Base-by-base conservation (phyloP, 371 early-diverging fungal species). In the Mycotypha africana region DNA sequence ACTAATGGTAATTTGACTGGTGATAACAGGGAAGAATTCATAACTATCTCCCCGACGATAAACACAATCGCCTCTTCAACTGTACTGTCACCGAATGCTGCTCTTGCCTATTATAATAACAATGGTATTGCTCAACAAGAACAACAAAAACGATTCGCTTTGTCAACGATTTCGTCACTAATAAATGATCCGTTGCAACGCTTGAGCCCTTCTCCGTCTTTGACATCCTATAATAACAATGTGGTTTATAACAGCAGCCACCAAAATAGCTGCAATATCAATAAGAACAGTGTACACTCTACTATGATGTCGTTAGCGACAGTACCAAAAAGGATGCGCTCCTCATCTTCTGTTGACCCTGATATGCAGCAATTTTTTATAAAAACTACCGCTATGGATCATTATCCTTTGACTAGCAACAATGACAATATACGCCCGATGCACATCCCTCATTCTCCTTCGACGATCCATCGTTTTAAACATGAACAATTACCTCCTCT, bases 11-110 rank as follows among this genome's bases (percentile, higher is more conserved):
- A n/a, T n/a, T n/a, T n/a, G n/a, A n/a, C n/a, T n/a, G n/a, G n/a
- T n/a, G n/a, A n/a, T n/a, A n/a, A n/a, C n/a, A n/a, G n/a, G n/a
- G n/a, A n/a, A n/a, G n/a, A n/a, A n/a, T n/a, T n/a, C n/a, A n/a
- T n/a, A n/a, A n/a, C 38, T 15, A 43, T 49, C 12, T 33, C 34
- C 34, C 4, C 15, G 4, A 56, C 74, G 19, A 49, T 73, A 33
- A 58, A 64, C 11, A 69, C 74, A 7, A 38, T 67, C 4, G 71
- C 71, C 0, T 71, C 71, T 20, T 71, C 71, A 9, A 49, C 60
- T 9, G 15, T 71, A 21, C 31, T 64, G 0, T 62, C 71, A 3
- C 67, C 65, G 12, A n/a, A n/a, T n/a, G n/a, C n/a, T n/a, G n/a
- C n/a, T n/a, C n/a, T n/a, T n/a, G n/a, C n/a, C n/a, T n/a, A n/a